Base-by-base conservation (phyloP, 345 rosid genomes). In the Gossypium thurberi region DNA sequence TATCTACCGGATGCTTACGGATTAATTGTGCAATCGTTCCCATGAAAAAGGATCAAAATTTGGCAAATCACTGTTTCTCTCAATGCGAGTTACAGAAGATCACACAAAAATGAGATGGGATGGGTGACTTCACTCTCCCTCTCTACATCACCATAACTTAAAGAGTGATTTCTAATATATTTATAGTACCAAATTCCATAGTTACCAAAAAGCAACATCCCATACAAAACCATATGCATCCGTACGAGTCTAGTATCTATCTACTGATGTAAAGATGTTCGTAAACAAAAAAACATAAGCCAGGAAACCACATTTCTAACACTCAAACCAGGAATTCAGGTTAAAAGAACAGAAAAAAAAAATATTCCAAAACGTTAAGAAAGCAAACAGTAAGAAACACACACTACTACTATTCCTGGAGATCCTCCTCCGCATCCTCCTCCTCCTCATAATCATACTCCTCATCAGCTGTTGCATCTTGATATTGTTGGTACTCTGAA, bases 21-120 rank as follows among this genome's bases (percentile, higher is more conserved):
- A 83, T 83, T 55, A 83, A 85, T 42, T 83, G 89, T 40, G 85
- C 89, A 0, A 56, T 85, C 4, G 78, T 85, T 69, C 80, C 81
- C 8, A 78, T 5, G 40, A 85, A 60, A 84, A 83, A 70, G 89
- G 84, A 50, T 79, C 80, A 0, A 58, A n/a, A 20, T 58, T 83
- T 42, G 86, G 78, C 6, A 33, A 33, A 33, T 33, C 40, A 33
- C 40, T 5, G 40, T 33, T 33, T 33, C 40, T 33, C 7, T 33
- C 40, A 33, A 33, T 33, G 40, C 6, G 40, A 33, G 40, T 0
- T 33, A 33, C 40, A 33, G 40, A 33, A 33, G 40, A 33, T 33
- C 40, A 33, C 40, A 33, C 6, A 33, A 33, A 33, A 33, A 33
- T 5, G 40, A 33, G 7, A 43, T 43, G 47, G 47, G 47, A 43